Conservation (phyloP, 2,329 filamentous ascomycete species). For the Trichoderma sp. region DNA sequence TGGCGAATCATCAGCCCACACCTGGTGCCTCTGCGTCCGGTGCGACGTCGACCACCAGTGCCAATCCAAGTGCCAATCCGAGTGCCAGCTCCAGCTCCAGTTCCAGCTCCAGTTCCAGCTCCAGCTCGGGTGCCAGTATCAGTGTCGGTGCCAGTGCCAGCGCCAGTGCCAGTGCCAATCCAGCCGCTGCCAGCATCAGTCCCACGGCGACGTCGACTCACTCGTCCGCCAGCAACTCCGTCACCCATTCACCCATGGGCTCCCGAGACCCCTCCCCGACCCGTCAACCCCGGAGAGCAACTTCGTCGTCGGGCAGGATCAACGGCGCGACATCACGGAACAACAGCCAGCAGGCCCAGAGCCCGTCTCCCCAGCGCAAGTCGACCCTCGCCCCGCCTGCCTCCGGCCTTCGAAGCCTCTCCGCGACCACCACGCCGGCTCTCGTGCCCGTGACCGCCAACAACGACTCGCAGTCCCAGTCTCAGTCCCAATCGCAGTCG, state of each 20-base stretch:
- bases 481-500: conserved; percentile 62
- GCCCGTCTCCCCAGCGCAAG: conserved; percentile 58
- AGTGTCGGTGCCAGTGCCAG: conserved; percentile 20
- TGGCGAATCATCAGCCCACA: conserved; percentile 30
- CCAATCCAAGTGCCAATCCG: conserved; percentile 3
- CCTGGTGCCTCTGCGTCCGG: conserved; percentile 26
- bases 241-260: conserved; percentile 42
- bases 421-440: conserved; percentile 67
- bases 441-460: conserved; percentile 63
- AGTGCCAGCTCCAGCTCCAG: conserved; percentile 1
- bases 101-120: conserved; percentile 16
- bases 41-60: conserved; percentile 19
- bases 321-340: conserved; percentile 60
- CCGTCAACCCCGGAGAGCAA: conserved; percentile 43
- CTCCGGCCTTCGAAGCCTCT: conserved; percentile 67
- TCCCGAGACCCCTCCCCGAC: conserved; percentile 54
- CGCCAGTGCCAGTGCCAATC: conserved; percentile 30
- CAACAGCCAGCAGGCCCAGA: conserved; percentile 65
- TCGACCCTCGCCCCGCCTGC: conserved; percentile 56
- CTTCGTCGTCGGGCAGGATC: conserved; percentile 42
- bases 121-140: conserved; percentile 5
- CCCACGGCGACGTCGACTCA: conserved; percentile 40
- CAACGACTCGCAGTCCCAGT: conserved; percentile 56
- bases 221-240: conserved; percentile 44
- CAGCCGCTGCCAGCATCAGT: conserved; percentile 28